Evolutionary conservation across 2,329 filamentous ascomycete species (phyloP), one percentile per base, ranked within the genome.

Genomic region (Lasiodiplodia sp.): DNA sequence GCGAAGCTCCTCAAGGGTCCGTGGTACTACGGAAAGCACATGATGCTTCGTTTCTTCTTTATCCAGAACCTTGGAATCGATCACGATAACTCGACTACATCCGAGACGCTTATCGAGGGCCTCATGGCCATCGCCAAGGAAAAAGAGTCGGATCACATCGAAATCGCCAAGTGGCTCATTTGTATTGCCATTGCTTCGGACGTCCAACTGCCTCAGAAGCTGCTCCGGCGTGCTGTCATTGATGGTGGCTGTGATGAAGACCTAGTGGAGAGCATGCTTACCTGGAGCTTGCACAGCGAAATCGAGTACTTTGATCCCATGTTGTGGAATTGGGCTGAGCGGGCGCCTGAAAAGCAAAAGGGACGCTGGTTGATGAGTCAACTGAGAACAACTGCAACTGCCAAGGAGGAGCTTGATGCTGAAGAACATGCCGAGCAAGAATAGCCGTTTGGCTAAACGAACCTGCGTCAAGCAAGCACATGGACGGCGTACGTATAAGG

Each of bases 1-100:
- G 75, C 79, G 68, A 79, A 78, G 69, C 67, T 79, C 37, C 70
- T 80, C n/a, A 77, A 76, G 68, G 77, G 77, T 1, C 77, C 77
- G 1, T 79, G 75, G 75, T 74, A 74, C 0, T 67, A 70, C 10
- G 73, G 72, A 6, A 78, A 79, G 52, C 71, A 73, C 8, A 72
- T 71, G 3, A 53, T 79, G 23, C 73, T 80, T 6, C 79, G 78
- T 49, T 74, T 78, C 1, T 69, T 80, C 21, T 77, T 79, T 5
- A 74, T 74, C 21, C 66, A 78, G n/a, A 73, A 70, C 23, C 76
- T 77, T 1, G 74, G 77, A 69, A 74, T 80, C 49, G 77, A 79
- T 51, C 78, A 76, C 77, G 70, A 76, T 53, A 73, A 72, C 7
- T 77, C 73, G 31, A 73, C 78, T 71, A 74, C 78, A 3, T 75